phyloP scores from a whole-genome alignment of 1,284 basidiomycete species.

The Trichosporon sp. region DNA sequence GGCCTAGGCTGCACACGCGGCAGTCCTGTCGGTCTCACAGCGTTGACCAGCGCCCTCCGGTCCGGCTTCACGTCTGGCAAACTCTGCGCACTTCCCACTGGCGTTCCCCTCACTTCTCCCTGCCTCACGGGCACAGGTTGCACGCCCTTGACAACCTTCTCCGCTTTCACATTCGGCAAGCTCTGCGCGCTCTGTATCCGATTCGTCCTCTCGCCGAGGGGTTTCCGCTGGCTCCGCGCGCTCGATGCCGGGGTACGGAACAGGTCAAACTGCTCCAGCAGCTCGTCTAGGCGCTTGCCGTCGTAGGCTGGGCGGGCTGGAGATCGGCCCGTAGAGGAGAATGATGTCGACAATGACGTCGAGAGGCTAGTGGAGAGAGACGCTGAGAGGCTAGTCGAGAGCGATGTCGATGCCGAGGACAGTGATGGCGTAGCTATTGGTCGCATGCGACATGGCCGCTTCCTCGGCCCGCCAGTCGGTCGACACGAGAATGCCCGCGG shows the following conservation, averaged over 20 bases:
- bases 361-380: neutral
- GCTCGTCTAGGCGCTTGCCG: neutral
- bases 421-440: neutral
- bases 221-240: neutral
- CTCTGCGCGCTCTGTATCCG: neutral
- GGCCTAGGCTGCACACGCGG: neutral
- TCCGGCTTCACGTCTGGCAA: neutral
- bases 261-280: neutral
- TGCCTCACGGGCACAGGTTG: neutral
- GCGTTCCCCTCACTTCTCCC: neutral
- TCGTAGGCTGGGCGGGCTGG: neutral
- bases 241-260: neutral
- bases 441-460: conserved; percentile 2
- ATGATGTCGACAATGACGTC: neutral
- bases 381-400: neutral
- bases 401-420: neutral
- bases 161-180: neutral
- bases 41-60: neutral
- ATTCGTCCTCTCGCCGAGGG: neutral
- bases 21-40: neutral
- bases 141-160: neutral
- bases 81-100: neutral
- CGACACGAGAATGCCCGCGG: conserved; percentile 3
- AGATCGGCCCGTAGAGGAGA: too few relatives aligned
- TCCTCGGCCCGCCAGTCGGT: neutral